phyloP scores from a whole-genome alignment of 805 yeast genomes.

The Wickerhamiella cacticola region DNA sequence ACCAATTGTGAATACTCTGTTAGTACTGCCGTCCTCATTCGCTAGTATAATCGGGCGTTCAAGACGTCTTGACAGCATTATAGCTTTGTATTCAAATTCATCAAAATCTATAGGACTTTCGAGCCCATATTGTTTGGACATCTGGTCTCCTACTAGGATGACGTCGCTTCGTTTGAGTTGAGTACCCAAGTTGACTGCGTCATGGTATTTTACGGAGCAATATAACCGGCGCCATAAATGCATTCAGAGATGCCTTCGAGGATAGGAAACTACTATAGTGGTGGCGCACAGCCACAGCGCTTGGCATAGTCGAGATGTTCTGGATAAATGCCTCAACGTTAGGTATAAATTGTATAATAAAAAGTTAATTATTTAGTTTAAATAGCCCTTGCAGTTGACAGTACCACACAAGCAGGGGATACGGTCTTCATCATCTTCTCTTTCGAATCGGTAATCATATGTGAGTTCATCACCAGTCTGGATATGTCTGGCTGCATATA shows the following conservation, averaged over 20 bases:
- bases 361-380: conserved; percentile 46
- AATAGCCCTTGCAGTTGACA: conserved; percentile 81
- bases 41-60: background rate
- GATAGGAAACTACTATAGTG: too few species aligned
- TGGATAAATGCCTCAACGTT: too few species aligned
- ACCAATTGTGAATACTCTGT: conserved; percentile 77
- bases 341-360: background rate
- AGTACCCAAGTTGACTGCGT: background rate
- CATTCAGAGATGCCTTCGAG: background rate
- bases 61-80: background rate
- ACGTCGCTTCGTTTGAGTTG: background rate
- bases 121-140: background rate
- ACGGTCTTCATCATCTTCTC: conserved; percentile 79
- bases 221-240: background rate
- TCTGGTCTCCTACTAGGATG: background rate
- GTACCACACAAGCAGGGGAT: conserved; percentile 93
- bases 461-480: conserved; percentile 70
- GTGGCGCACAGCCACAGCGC: conserved; percentile 5
- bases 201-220: background rate
- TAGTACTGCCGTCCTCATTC: background rate
- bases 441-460: conserved; percentile 88
- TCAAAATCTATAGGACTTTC: background rate
- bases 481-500: conserved; percentile 82
- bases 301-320: too few species aligned
- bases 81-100: background rate